Evolutionary conservation across 1,284 basidiomycete genomes (phyloP).

Genomic region (Coniferiporia weirii): DNA sequence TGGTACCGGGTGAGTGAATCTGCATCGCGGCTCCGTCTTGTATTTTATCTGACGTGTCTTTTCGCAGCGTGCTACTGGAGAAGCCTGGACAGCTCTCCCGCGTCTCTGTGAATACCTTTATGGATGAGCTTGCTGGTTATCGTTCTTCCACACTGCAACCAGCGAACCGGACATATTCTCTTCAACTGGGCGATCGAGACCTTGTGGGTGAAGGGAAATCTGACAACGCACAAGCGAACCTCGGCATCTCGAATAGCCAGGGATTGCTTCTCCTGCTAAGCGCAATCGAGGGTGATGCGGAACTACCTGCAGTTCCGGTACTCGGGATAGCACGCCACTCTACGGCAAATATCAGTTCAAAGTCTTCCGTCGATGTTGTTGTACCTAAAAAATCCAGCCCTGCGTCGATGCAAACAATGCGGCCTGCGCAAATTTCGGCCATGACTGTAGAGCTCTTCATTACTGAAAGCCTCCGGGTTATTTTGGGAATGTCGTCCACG

Average conservation of each 20-base stretch:
- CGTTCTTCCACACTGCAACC: conserved; percentile 20
- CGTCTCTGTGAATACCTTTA: conserved; percentile 28
- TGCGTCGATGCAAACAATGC: neutral
- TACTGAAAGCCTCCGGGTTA: conserved; percentile 3
- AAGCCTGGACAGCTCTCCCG: conserved; percentile 28
- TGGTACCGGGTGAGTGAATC: conserved; percentile 26
- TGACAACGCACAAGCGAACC: neutral
- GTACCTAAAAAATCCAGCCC: neutral
- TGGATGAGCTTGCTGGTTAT: conserved; percentile 28
- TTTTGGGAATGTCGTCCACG: conserved; percentile 5
- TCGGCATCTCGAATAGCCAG: conserved; percentile 23
- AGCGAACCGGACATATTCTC: conserved; percentile 24
- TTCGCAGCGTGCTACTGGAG: conserved; percentile 26
- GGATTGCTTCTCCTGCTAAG: conserved; percentile 26
- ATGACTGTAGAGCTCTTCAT: conserved; percentile 4
- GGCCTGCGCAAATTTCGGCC: neutral
- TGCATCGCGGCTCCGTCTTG: neutral
- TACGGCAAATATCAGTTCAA: neutral
- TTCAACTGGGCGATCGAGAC: conserved; percentile 30
- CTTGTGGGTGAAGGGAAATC: conserved; percentile 11
- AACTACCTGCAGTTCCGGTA: neutral
- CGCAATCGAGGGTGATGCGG: neutral
- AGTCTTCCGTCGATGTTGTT: neutral
- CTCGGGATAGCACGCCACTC: neutral
- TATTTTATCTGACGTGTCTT: neutral